Evolutionary conservation across 768 basidiomycete species (phyloP), one percentile per base, ranked within the genome.

Genomic region (Tricholoma matsutake): DNA sequence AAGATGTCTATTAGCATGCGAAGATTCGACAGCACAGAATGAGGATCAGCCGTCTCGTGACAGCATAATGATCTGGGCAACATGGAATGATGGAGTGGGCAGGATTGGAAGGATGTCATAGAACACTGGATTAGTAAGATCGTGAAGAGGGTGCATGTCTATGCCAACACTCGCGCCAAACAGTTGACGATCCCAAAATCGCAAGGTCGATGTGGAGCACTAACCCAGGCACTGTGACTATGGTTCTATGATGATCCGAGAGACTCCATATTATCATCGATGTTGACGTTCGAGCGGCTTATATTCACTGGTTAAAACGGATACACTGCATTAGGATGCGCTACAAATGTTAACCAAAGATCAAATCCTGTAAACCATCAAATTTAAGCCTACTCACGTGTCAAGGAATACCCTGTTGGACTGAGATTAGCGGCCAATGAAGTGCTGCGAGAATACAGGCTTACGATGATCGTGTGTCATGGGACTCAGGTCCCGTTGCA

Each of bases 401-500:
- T 64, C 22, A 41, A 54, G 1, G 57, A 16, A 18, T 57, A 58
- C 16, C 52, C 61, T 63, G 45, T 25, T 25, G 13, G 18, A 47
- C 31, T 20, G 49, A 59, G 6, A 22, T 59, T 35, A 25, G 51
- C 8, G 16, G n/a, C 32, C 16, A 54, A 25, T 20, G 20, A 20
- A 59, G 4, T 32, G 29, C 29, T n/a, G 22, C 20, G 32, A 20
- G 20, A 29, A 22, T 10, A 56, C 45, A 6, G 58, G 25, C 60
- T 63, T 61, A 61, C 62, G 54, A 39, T 49, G 34, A 55, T 68
- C 54, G 22, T 31, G n/a, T 10, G 28, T 16, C 4, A 64, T 63
- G 0, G 63, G 65, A 39, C 69, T 66, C 16, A 60, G 64, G 6
- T 69, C 62, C 28, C 56, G 62, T 56, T 70, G 62, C 16, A 71